Evolutionary conservation across 2,329 filamentous ascomycete genomes (phyloP), one percentile per base, ranked within the genome.

Genomic region (Passalora sequoiae): DNA sequence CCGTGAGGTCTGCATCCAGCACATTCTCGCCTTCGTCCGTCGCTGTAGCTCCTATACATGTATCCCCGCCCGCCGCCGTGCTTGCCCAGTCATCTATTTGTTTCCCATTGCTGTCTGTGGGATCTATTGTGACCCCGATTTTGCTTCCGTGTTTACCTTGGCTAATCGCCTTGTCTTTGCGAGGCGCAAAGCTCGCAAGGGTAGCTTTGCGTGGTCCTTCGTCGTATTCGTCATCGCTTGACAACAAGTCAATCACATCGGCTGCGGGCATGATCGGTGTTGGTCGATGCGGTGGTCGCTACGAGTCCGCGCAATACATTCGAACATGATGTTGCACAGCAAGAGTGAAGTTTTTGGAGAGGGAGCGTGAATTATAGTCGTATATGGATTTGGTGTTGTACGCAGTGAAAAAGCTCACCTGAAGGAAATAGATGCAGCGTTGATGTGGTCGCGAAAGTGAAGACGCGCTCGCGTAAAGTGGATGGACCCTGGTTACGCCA

Each of bases 221-320:
- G 6, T 44, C 40, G 4, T 47, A 36, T 12, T 22, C 27, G 10
- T 44, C 42, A 15, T 38, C 27, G 13, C 36, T 40, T 6, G 43
- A 45, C n/a, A 21, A 35, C 12, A 45, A n/a, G 28, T 45, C 37
- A 21, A 45, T 39, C 4, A 45, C 21, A 22, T 37, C 20, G 24
- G 24, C 30, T n/a, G 33, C 16, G 6, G 33, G 15, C 38, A 40
- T 40, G 27, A 28, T 38, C 27, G 29, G 21, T 4, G 29, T 33
- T n/a, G n/a, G n/a, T n/a, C n/a, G n/a, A n/a, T n/a, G n/a, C n/a
- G n/a, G n/a, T n/a, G n/a, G n/a, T n/a, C n/a, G n/a, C n/a, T n/a
- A n/a, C n/a, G n/a, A n/a, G n/a, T n/a, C n/a, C n/a, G n/a, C n/a
- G n/a, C n/a, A n/a, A n/a, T n/a, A n/a, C n/a, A n/a, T n/a, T n/a